A percentile compares a stretch with the other conserved stretches of the same genome.
Evolutionary conservation across 257 asterid species (phyloP).

Genomic region (Plectranthus barbatus): DNA sequence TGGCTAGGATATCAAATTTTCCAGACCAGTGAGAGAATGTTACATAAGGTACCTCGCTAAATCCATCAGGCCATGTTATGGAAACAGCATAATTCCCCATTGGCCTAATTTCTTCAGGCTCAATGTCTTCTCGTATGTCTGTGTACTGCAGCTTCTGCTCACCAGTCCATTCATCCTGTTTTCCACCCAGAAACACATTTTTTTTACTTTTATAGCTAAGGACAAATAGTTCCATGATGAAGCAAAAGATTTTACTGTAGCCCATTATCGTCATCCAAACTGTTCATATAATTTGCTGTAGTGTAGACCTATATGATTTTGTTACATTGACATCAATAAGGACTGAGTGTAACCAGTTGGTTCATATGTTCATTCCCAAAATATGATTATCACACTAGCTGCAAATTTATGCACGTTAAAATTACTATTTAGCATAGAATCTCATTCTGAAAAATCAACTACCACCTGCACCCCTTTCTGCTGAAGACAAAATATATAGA

Average conservation of each 20-base stretch:
- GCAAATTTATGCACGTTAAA: background rate
- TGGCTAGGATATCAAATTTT: background rate
- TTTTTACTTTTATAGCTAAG: background rate
- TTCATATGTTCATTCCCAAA: background rate
- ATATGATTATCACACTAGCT: background rate
- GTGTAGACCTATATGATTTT: background rate
- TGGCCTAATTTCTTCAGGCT: constrained; percentile 88
- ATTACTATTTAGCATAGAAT: background rate
- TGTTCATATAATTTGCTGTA: background rate
- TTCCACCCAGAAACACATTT: constrained; percentile 7
- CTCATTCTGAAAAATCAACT: too few relatives aligned
- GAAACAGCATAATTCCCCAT: constrained; percentile 97
- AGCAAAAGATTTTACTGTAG: background rate
- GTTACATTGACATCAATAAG: background rate
- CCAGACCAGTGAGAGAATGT: background rate
- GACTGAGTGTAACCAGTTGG: background rate
- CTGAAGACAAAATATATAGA: too few relatives aligned
- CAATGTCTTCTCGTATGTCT: constrained; percentile 73
- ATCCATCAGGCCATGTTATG: constrained; percentile 91
- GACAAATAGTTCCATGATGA: background rate
- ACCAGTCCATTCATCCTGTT: constrained; percentile 94
- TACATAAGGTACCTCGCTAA: constrained; percentile 56
- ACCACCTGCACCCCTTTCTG: too few relatives aligned
- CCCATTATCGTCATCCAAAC: background rate
- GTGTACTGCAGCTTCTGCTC: constrained; percentile 73